A percentile compares a stretch with the other conserved stretches of the same genome.
Evolutionary conservation across 2,329 filamentous ascomycete genomes (phyloP).

Genomic region (Hypomyces rosellus): DNA sequence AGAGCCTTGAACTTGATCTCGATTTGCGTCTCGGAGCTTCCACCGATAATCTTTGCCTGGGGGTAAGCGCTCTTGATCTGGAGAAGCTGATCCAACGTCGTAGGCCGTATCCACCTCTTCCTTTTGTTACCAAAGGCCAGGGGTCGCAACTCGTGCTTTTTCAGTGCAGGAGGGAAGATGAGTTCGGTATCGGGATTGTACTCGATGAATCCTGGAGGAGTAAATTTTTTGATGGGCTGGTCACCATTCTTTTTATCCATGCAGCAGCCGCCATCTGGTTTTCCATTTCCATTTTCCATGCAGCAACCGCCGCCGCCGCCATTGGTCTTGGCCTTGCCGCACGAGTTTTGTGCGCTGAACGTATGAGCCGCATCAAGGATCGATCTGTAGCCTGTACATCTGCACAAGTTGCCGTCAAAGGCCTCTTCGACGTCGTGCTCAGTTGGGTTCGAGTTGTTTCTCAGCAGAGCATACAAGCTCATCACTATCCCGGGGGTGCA

Average conservation of each 20-base stretch:
- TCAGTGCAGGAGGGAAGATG: conserved; percentile 83
- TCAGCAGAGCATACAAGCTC: conserved; percentile 87
- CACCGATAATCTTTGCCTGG: conserved; percentile 87
- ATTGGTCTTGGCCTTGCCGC: conserved; percentile 41
- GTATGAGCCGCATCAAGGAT: conserved; percentile 92
- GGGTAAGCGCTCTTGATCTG: conserved; percentile 86
- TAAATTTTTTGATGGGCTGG: conserved; percentile 61
- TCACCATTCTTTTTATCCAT: conserved; percentile 51
- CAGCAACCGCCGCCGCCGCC: conserved; percentile 55
- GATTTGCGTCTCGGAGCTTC: conserved; percentile 95
- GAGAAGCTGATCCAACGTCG: conserved; percentile 77
- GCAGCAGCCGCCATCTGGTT: conserved; percentile 53
- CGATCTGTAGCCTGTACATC: conserved; percentile 90
- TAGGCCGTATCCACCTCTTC: conserved; percentile 89
- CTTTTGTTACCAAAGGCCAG: conserved; percentile 89
- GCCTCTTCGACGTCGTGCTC: conserved; percentile 88
- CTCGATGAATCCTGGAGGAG: conserved; percentile 84
- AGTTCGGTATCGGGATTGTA: conserved; percentile 91
- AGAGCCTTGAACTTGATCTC: conserved; percentile 97
- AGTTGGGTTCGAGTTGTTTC: conserved; percentile 72
- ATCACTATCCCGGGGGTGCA: conserved; percentile 98
- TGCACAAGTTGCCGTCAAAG: conserved; percentile 92
- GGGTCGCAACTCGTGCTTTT: conserved; percentile 74
- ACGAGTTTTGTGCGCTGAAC: conserved; percentile 57
- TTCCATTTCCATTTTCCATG: conserved; percentile 55